Percentiles rank a stretch among this genome's conserved stretches.
phyloP scores from a whole-genome alignment of 2,329 filamentous ascomycete genomes.

The Colletotrichum orchidophilum region DNA sequence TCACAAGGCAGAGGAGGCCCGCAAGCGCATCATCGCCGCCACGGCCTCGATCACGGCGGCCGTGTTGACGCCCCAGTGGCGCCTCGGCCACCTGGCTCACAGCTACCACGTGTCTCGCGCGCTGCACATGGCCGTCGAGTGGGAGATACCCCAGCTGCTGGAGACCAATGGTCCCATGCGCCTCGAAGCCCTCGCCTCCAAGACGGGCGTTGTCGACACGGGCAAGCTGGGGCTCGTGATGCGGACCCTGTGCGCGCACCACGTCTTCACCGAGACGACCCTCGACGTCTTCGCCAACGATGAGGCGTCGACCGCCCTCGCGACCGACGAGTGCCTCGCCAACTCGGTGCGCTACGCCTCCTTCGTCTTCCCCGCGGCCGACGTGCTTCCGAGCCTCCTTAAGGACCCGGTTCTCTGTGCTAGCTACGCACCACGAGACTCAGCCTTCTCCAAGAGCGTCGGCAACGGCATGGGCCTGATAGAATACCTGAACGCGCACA shows the following conservation, averaged over 20 bases:
- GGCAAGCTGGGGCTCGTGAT: conserved; percentile 28
- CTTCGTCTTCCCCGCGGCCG: conserved; percentile 22
- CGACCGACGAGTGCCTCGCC: conserved; percentile 13
- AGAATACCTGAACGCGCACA: conserved; percentile 23
- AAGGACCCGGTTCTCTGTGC: conserved; percentile 18
- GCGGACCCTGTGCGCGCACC: conserved; percentile 25
- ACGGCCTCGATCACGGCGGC: conserved; percentile 12
- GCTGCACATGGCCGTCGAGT: conserved; percentile 28
- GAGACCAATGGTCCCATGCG: conserved; percentile 6
- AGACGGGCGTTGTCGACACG: conserved; percentile 19
- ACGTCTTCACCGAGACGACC: conserved; percentile 22
- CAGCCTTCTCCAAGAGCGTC: conserved; percentile 18
- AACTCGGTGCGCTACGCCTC: conserved; percentile 23
- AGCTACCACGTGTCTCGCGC: conserved; percentile 19
- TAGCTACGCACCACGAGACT: conserved; percentile 16
- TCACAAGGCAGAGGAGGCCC: conserved; percentile 13
- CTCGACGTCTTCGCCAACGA: conserved; percentile 21
- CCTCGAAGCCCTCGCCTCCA: conserved; percentile 9
- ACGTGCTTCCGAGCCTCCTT: conserved; percentile 13
- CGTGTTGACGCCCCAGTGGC: conserved; percentile 25
- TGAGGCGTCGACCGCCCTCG: conserved; percentile 22
- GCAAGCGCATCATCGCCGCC: conserved; percentile 20
- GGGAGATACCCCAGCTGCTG: conserved; percentile 19
- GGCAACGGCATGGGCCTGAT: conserved; percentile 28
- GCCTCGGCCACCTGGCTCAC: conserved; percentile 18